phyloP scores from a whole-genome alignment of 1,284 basidiomycete species.

The Ceratobasidium theobromae region DNA sequence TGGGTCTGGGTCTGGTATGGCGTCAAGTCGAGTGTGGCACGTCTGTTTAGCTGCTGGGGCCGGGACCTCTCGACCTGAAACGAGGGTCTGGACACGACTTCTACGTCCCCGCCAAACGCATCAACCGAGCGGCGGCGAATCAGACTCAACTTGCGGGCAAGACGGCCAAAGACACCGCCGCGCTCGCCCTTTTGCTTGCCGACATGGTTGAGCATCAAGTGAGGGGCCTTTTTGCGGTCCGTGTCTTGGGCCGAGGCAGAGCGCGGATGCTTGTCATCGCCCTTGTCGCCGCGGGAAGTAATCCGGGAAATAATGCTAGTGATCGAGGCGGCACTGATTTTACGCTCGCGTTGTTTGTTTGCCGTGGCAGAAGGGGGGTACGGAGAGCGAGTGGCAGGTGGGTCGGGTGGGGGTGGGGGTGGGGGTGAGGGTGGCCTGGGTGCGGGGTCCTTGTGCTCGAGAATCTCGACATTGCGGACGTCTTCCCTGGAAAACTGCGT shows the following conservation, averaged over 20 bases:
- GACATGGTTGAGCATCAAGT: slow-evolving; percentile 26
- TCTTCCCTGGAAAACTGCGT: slow-evolving; percentile 4
- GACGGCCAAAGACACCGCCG: slow-evolving; percentile 1
- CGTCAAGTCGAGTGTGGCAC: slow-evolving; percentile 13
- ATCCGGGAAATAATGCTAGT: slow-evolving; percentile 25
- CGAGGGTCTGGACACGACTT: not conserved
- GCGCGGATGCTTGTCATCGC: slow-evolving; percentile 20
- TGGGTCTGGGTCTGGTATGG: not conserved
- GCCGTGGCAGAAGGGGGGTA: not conserved
- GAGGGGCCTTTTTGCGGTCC: slow-evolving; percentile 23
- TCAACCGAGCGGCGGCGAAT: slow-evolving; percentile 25
- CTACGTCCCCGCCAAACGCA: not conserved
- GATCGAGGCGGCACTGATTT: slow-evolving; percentile 25
- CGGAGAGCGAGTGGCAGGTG: not conserved
- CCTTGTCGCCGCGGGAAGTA: slow-evolving; percentile 29
- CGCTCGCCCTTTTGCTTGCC: not conserved
- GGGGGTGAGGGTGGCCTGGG: not conserved
- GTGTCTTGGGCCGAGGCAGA: slow-evolving; percentile 20
- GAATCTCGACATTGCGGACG: slow-evolving; percentile 2
- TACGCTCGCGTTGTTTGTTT: slow-evolving; percentile 27
- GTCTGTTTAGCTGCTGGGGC: not conserved
- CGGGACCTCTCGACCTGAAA: slow-evolving; percentile 19
- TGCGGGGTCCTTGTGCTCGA: too few relatives aligned
- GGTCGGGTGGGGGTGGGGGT: slow-evolving; percentile 2
- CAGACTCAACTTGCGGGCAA: slow-evolving; percentile 30